Conservation (phyloP, 2,329 filamentous ascomycete species). For the Polytolypa hystricis region DNA sequence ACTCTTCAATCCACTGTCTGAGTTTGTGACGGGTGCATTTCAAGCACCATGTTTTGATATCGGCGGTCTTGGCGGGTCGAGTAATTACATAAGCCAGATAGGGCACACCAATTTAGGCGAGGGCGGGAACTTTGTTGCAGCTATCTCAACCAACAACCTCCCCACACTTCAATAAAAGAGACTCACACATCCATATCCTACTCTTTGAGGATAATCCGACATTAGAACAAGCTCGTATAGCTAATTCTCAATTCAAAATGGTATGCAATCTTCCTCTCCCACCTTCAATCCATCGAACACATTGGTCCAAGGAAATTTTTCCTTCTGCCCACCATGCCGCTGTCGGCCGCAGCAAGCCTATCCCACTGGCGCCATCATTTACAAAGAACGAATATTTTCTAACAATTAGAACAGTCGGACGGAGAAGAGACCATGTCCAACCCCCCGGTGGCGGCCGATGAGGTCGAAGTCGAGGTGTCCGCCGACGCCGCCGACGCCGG, state of each 20-base stretch:
- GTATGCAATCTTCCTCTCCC: conserved; percentile 26
- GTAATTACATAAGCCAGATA: conserved; percentile 16
- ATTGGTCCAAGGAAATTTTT: no score
- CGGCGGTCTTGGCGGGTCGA: no score
- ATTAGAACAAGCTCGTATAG: conserved; percentile 23
- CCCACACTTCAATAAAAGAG: background rate
- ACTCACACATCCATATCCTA: conserved; percentile 8
- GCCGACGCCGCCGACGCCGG: conserved; percentile 69
- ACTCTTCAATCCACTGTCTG: no score
- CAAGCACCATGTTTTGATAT: no score
- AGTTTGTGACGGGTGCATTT: no score
- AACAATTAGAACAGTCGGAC: conserved; percentile 82
- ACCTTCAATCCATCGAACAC: no score
- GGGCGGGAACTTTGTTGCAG: background rate
- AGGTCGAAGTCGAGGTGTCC: conserved; percentile 93
- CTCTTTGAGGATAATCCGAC: conserved; percentile 47
- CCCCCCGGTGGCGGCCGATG: conserved; percentile 55
- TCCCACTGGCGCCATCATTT: no score
- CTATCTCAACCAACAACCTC: background rate
- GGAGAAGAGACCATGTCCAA: conserved; percentile 93
- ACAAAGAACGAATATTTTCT: background rate
- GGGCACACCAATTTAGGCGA: conserved; percentile 20
- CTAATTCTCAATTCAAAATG: conserved; percentile 33
- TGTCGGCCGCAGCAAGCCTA: no score
- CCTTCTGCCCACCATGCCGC: no score